Conservation (phyloP, 495 filamentous ascomycete species). For the Penicillium roqueforti region DNA sequence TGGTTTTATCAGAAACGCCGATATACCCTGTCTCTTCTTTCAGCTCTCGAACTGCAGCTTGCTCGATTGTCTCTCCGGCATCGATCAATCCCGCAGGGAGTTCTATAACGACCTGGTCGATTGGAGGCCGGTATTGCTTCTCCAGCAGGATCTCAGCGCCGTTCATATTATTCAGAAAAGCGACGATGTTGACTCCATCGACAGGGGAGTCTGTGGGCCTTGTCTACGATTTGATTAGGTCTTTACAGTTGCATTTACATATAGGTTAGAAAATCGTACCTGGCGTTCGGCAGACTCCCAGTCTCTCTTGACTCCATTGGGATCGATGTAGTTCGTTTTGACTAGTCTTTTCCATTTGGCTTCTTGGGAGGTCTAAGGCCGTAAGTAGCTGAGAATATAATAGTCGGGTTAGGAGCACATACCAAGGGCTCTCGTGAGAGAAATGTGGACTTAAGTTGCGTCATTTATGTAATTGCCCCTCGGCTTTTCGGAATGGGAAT, state of each 20-base stretch:
- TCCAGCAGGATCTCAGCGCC: slow-evolving; percentile 68
- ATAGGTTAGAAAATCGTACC: slow-evolving; percentile 11
- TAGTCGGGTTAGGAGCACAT: background rate
- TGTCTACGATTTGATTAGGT: slow-evolving; percentile 33
- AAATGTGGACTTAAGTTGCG: background rate
- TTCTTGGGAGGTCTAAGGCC: slow-evolving; percentile 38
- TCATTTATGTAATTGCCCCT: background rate
- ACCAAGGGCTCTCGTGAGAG: slow-evolving; percentile 6
- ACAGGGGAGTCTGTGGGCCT: slow-evolving; percentile 59
- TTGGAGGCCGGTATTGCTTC: slow-evolving; percentile 74
- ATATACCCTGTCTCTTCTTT: slow-evolving; percentile 84
- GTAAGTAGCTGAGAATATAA: background rate
- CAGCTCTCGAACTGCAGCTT: slow-evolving; percentile 70
- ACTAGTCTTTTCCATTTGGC: slow-evolving; percentile 64
- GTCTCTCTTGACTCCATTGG: slow-evolving; percentile 54
- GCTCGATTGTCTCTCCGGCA: slow-evolving; percentile 62
- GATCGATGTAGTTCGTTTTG: slow-evolving; percentile 64
- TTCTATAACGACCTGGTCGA: slow-evolving; percentile 67
- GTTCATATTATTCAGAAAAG: slow-evolving; percentile 63
- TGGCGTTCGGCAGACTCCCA: slow-evolving; percentile 74
- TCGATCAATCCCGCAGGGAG: slow-evolving; percentile 78
- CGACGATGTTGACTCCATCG: slow-evolving; percentile 79
- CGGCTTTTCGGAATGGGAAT: background rate
- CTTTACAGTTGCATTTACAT: background rate
- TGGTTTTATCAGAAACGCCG: slow-evolving; percentile 57